Evolutionary conservation across 495 filamentous ascomycete genomes (phyloP).

Genomic region (Ramalina peruviana): DNA sequence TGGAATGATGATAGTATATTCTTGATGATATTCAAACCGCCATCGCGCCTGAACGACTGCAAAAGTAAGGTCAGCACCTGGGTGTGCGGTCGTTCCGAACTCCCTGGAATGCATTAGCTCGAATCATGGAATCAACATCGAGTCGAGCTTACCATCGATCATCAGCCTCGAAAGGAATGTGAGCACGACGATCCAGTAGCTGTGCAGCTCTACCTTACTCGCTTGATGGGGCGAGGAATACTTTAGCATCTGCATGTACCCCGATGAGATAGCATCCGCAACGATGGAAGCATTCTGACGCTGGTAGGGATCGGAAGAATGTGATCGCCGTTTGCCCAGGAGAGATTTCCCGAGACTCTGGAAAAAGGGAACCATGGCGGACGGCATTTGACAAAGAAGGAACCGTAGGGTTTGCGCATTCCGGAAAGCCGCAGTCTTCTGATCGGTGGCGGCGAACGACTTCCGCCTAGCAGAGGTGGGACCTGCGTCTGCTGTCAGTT

Average conservation of each 20-base stretch:
- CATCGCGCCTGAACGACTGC: slow-evolving; percentile 68
- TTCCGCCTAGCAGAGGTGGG: background rate
- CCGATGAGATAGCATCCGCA: slow-evolving; percentile 62
- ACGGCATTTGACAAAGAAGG: slow-evolving; percentile 60
- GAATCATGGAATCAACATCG: background rate
- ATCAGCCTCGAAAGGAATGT: slow-evolving; percentile 64
- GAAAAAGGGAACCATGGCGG: slow-evolving; percentile 60
- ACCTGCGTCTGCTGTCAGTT: background rate
- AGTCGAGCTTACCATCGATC: slow-evolving; percentile 43
- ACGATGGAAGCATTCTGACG: slow-evolving; percentile 56
- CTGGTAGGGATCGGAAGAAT: slow-evolving; percentile 40
- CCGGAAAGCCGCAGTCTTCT: slow-evolving; percentile 47
- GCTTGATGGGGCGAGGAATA: slow-evolving; percentile 31
- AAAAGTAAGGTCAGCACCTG: slow-evolving; percentile 69
- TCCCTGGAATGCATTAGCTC: slow-evolving; percentile 14
- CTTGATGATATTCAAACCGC: slow-evolving; percentile 61
- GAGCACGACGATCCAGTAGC: slow-evolving; percentile 69
- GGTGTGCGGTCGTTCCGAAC: slow-evolving; percentile 42
- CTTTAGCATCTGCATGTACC: slow-evolving; percentile 51
- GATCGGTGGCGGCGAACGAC: slow-evolving; percentile 24
- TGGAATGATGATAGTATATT: slow-evolving; percentile 61
- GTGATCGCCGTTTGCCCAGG: slow-evolving; percentile 46
- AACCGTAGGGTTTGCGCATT: slow-evolving; percentile 66
- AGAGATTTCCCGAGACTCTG: slow-evolving; percentile 69
- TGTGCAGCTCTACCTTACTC: slow-evolving; percentile 38